phyloP scores from a whole-genome alignment of 306 rosid species.

The Malus orientalis region DNA sequence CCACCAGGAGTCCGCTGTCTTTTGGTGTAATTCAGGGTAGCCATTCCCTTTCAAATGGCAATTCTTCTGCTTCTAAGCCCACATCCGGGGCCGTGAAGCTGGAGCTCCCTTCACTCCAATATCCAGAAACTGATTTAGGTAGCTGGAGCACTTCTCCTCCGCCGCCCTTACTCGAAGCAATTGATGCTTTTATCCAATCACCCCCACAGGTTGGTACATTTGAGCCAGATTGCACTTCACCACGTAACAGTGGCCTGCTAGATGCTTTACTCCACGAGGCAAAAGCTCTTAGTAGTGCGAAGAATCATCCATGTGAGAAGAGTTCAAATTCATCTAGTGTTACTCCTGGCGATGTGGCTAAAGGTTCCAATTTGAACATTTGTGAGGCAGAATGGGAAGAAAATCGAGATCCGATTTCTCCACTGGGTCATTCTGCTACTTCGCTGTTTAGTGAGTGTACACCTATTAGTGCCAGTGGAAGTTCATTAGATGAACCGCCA shows the following conservation, averaged over 20 bases:
- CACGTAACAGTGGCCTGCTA: constrained; percentile 76
- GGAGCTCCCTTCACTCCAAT: constrained; percentile 99
- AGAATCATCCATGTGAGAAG: constrained; percentile 51
- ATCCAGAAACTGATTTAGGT: constrained; percentile 77
- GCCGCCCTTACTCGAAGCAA: constrained; percentile 55
- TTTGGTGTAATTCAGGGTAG: constrained; percentile 35
- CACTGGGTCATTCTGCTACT: constrained; percentile 57
- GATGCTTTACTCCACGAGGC: constrained; percentile 73
- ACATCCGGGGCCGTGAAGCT: constrained; percentile 63
- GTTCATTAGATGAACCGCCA: constrained; percentile 52
- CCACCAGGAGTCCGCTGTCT: constrained; percentile 37
- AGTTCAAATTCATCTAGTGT: constrained; percentile 63
- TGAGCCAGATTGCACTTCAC: constrained; percentile 61
- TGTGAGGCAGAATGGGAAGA: constrained; percentile 59
- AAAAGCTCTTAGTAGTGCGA: constrained; percentile 42
- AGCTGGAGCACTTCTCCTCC: constrained; percentile 68
- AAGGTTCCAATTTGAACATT: constrained; percentile 44
- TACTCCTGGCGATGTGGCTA: constrained; percentile 50
- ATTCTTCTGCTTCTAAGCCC: constrained; percentile 85
- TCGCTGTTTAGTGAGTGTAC: constrained; percentile 52
- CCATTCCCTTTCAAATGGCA: constrained; percentile 92
- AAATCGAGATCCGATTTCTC: constrained; percentile 49
- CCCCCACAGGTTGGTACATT: constrained; percentile 41
- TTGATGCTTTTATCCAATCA: constrained; percentile 64
- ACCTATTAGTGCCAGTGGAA: constrained; percentile 46